phyloP scores from a whole-genome alignment of 2,329 filamentous ascomycete genomes.

The Volutella citrinella region DNA sequence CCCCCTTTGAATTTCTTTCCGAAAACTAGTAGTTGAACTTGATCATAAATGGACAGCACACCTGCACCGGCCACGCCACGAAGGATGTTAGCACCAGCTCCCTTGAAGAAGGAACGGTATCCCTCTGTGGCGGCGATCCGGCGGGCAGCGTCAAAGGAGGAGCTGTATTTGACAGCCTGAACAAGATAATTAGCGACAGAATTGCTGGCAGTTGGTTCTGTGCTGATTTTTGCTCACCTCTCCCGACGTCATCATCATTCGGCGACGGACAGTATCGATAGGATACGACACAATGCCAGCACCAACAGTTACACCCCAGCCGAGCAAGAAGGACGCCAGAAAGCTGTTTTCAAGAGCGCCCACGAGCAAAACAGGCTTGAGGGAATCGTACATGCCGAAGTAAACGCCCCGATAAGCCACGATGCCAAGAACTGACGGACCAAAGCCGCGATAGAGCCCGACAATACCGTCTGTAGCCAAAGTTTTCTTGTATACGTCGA shows the following conservation, averaged over 20 bases:
- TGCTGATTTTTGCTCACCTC: too few relatives aligned
- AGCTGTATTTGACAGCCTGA: constrained; percentile 99
- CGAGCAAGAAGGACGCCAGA: constrained; percentile 97
- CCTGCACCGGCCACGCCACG: constrained; percentile 99
- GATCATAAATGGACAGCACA: constrained; percentile 99
- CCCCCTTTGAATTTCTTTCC: constrained; percentile 99
- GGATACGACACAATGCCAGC: constrained; percentile 99
- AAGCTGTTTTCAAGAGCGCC: constrained; percentile 95
- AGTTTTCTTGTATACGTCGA: constrained; percentile 99
- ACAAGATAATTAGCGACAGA: too few relatives aligned
- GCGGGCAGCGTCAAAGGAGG: constrained; percentile 88
- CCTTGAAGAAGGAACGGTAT: constrained; percentile 99
- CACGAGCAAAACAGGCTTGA: constrained; percentile 97
- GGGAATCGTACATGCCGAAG: constrained; percentile 99
- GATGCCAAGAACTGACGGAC: constrained; percentile 98
- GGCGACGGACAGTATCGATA: constrained; percentile 99
- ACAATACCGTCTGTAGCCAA: constrained; percentile 96
- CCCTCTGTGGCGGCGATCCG: constrained; percentile 98
- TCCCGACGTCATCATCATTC: constrained; percentile 99
- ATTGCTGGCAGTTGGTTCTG: too few relatives aligned
- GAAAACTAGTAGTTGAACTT: constrained; percentile 98
- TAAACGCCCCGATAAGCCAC: constrained; percentile 99
- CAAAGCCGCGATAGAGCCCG: constrained; percentile 99
- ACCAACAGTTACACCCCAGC: constrained; percentile 99
- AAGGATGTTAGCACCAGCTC: constrained; percentile 99